Base-by-base conservation (phyloP, 108 stramenopile genomes). In the Heterococcus sp. region DNA sequence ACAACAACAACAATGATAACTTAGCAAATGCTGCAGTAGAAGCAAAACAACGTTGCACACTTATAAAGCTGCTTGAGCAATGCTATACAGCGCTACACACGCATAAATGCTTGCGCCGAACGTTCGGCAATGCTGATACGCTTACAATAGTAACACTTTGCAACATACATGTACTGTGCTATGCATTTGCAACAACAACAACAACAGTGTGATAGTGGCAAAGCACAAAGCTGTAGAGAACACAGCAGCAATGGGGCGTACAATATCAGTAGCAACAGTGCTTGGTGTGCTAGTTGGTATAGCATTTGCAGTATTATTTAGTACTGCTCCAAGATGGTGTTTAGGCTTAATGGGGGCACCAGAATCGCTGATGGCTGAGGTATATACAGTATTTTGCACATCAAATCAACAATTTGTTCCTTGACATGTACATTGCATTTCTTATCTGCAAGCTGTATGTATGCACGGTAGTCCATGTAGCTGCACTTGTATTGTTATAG, bases 311-410 rank as follows among this genome's bases (percentile, higher is more conserved):
- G 27, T 28, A 36, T 27, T 64, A 1, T 81, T 81, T 39, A 38
- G 11, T 32, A 0, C 11, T 26, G 30, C 39, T 27, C 64, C 72
- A 32, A 36, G 29, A 14, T 1, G 3, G 1, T 5, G 72, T 28
- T 39, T 81, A 31, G 36, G 37, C 40, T 58, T 83, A 68, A 75
- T 83, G 82, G 74, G 73, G 11, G 74, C 82, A 27, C 38, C 65
- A 3, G 4, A 32, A 26, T 36, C 21, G n/a, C 37, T 75, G 1
- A 69, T 83, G 74, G 29, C 11, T 8, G 29, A 2, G 26, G 28
- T 68, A 27, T 32, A 5, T 68, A 21, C 46, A 58, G 21, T 8
- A 8, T 58, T 58, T 58, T 58, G 46, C 8, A 58, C 46, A 58
- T 21, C n/a, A n/a, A n/a, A n/a, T n/a, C n/a, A n/a, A n/a, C n/a